Percentiles rank a stretch among this genome's conserved stretches.
phyloP scores from a whole-genome alignment of 1,139 yeast species.

The Candida sp. region DNA sequence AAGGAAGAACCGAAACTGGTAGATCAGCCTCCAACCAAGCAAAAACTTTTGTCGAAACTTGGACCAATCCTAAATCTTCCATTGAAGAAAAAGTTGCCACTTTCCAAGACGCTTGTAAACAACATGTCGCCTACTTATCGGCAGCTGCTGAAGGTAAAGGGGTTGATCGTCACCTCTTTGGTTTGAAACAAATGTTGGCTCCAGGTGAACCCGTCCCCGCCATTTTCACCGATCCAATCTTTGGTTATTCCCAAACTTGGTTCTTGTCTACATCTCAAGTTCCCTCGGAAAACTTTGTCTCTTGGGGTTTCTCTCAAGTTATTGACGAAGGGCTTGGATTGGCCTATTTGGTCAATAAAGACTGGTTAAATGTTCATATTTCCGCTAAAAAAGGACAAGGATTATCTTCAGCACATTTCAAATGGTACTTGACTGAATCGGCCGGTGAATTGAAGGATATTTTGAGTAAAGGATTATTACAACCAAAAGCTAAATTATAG shows the following conservation, averaged over 20 bases:
- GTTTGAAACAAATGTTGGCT: slow-evolving; percentile 70
- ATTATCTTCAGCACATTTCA: slow-evolving; percentile 63
- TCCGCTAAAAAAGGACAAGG: slow-evolving; percentile 72
- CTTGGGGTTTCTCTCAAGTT: slow-evolving; percentile 97
- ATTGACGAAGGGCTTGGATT: slow-evolving; percentile 92
- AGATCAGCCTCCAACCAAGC: slow-evolving; percentile 83
- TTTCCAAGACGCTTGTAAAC: slow-evolving; percentile 68
- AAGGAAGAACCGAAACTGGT: slow-evolving; percentile 97
- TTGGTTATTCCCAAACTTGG: slow-evolving; percentile 79
- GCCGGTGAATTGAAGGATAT: slow-evolving; percentile 80
- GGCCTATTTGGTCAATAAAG: slow-evolving; percentile 88
- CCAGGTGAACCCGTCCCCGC: slow-evolving; percentile 64
- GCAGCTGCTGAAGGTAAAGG: slow-evolving; percentile 87
- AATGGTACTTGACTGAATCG: slow-evolving; percentile 68
- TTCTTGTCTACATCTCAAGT: slow-evolving; percentile 86
- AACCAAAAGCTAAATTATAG: slow-evolving; percentile 35
- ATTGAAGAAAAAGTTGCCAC: slow-evolving; percentile 60
- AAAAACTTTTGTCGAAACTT: slow-evolving; percentile 67
- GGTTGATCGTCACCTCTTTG: slow-evolving; percentile 92
- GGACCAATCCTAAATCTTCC: slow-evolving; percentile 60
- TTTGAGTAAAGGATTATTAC: slow-evolving; percentile 40
- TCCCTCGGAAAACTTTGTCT: slow-evolving; percentile 83
- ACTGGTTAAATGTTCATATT: slow-evolving; percentile 84
- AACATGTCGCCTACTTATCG: slow-evolving; percentile 72
- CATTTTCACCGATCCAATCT: slow-evolving; percentile 74